phyloP scores from a whole-genome alignment of 305 asterid genomes.

The Striga hermonthica region DNA sequence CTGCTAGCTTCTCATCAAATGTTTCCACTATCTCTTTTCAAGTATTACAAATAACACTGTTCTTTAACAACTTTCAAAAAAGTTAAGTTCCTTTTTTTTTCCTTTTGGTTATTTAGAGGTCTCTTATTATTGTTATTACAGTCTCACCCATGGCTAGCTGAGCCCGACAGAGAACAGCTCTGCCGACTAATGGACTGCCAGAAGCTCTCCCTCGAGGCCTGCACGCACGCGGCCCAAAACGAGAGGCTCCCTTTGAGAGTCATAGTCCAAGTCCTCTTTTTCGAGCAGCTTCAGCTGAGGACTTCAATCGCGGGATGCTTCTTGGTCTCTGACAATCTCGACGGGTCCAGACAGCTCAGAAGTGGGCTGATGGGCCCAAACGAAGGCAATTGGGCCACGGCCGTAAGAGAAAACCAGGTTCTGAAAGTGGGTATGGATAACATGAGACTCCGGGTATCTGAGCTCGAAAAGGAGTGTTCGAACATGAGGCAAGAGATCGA shows the following conservation, averaged over 20 bases:
- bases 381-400: constrained; percentile 68
- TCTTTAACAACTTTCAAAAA: too few relatives aligned
- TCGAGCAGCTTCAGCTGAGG: constrained; percentile 90
- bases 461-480: constrained; percentile 92
- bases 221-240: constrained; percentile 98
- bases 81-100: too few relatives aligned
- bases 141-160: constrained; percentile 97
- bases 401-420: constrained; percentile 90
- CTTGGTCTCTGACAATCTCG: constrained; percentile 88
- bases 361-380: constrained; percentile 60
- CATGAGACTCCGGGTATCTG: constrained; percentile 84
- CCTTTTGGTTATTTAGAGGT: too few relatives aligned
- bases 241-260: constrained; percentile 85
- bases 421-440: constrained; percentile 94
- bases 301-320: constrained; percentile 95
- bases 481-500: constrained; percentile 82
- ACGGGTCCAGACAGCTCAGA: constrained; percentile 79
- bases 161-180: constrained; percentile 84
- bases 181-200: constrained; percentile 97
- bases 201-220: constrained; percentile 93
- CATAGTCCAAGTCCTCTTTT: constrained; percentile 94
- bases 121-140: constrained; percentile 34
- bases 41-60: too few relatives aligned
- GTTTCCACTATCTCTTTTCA: too few relatives aligned
- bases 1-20: too few relatives aligned